phyloP scores from a whole-genome alignment of 2,329 filamentous ascomycete species.

The Arachnomyces sp. region DNA sequence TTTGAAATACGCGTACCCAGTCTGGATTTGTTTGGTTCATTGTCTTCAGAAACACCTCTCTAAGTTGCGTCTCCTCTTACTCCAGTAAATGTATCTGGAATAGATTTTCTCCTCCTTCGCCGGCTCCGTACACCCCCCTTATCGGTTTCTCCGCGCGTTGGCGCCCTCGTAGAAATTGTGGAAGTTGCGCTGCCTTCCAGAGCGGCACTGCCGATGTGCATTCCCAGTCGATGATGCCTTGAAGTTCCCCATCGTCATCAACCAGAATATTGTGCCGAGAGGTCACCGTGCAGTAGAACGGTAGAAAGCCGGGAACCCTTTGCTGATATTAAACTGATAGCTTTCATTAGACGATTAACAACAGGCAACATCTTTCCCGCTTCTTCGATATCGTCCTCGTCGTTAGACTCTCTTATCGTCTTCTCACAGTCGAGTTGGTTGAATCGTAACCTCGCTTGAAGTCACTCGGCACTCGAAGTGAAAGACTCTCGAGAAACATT shows the following conservation, averaged over 20 bases:
- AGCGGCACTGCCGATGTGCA: not conserved
- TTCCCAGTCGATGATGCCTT: constrained; percentile 1
- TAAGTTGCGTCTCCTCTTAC: not conserved
- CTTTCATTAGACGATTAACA: constrained; percentile 1
- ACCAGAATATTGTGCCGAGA: constrained; percentile 1
- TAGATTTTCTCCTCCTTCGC: constrained; percentile 1
- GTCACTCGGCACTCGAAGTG: not conserved
- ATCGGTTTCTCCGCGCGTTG: constrained; percentile 1
- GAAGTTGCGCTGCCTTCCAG: not conserved
- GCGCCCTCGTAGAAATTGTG: not conserved
- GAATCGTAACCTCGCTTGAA: not conserved
- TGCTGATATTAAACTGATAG: not conserved
- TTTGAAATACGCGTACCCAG: constrained; percentile 1
- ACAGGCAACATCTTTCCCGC: constrained; percentile 1
- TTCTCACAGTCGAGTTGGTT: constrained; percentile 1
- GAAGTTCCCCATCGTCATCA: constrained; percentile 1
- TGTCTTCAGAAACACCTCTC: not conserved
- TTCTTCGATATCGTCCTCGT: constrained; percentile 1
- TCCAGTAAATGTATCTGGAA: not conserved
- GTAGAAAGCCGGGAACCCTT: not conserved
- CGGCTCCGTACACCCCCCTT: not conserved
- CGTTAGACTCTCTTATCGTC: constrained; percentile 1
- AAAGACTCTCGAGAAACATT: not conserved
- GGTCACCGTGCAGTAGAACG: not conserved
- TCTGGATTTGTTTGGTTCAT: not conserved